Percentiles rank a stretch among this genome's conserved stretches.
Conservation (phyloP, 805 yeast genomes). For the Ogataea saltuana region DNA sequence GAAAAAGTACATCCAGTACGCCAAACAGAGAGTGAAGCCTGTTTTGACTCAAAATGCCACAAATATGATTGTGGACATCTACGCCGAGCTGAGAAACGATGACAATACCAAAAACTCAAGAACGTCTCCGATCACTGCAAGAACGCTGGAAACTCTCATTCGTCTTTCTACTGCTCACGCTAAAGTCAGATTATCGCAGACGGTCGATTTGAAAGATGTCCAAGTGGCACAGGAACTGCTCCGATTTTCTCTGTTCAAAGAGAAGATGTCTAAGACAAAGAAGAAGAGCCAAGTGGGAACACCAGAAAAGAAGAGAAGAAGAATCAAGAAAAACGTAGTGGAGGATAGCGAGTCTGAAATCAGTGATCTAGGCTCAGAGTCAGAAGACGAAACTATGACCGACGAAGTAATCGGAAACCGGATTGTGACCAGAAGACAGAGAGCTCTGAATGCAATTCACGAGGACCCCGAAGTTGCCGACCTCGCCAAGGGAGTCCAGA, state of each 20-base stretch:
- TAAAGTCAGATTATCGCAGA: conserved; percentile 81
- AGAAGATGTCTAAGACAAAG: conserved; percentile 42
- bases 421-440: conserved; percentile 23
- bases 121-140: conserved; percentile 96
- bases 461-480: conserved; percentile 29
- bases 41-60: conserved; percentile 75
- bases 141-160: conserved; percentile 93
- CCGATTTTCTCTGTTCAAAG: conserved; percentile 84
- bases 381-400: conserved; percentile 23
- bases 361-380: conserved; percentile 29
- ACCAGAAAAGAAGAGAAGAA: conserved; percentile 41
- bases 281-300: conserved; percentile 31
- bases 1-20: conserved; percentile 90
- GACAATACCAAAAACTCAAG: conserved; percentile 59
- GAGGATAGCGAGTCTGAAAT: conserved; percentile 12
- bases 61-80: conserved; percentile 75
- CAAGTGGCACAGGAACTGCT: conserved; percentile 80
- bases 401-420: conserved; percentile 22
- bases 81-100: conserved; percentile 80
- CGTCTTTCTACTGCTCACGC: conserved; percentile 97
- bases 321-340: conserved; percentile 7
- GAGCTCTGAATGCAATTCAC: conserved; percentile 27
- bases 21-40: conserved; percentile 85
- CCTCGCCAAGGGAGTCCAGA: conserved; percentile 28
- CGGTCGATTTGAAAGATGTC: conserved; percentile 77